Evolutionary conservation across 2,329 filamentous ascomycete genomes (phyloP).

Genomic region (Aspergillus brasiliensis): DNA sequence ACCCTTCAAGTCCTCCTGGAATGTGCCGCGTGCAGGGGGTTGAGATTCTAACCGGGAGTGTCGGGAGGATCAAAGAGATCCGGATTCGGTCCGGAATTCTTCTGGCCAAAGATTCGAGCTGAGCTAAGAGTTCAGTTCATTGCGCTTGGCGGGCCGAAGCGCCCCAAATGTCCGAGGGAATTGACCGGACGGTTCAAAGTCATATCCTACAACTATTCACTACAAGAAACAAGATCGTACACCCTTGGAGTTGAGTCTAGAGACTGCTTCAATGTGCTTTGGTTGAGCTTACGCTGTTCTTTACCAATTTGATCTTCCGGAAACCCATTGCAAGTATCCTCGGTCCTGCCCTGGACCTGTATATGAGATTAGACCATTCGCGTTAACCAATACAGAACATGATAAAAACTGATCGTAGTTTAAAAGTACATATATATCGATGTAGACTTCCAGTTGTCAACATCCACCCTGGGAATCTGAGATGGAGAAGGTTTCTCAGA

Average conservation of each 20-base stretch:
- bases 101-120: neutral
- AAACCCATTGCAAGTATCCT: neutral
- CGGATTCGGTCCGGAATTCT: neutral
- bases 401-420: conserved; percentile 13
- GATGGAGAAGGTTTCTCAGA: neutral
- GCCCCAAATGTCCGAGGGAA: neutral
- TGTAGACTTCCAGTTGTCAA: conserved; percentile 14
- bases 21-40: conserved; percentile 7
- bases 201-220: neutral
- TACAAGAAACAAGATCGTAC: neutral
- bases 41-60: neutral
- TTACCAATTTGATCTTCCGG: neutral
- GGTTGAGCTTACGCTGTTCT: neutral
- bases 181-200: neutral
- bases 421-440: conserved; percentile 32
- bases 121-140: neutral
- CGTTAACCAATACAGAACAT: conserved; percentile 16
- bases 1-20: conserved; percentile 21
- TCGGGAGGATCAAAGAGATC: neutral
- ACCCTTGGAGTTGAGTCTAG: too few relatives aligned
- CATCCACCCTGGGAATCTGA: neutral
- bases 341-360: neutral
- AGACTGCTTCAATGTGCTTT: neutral
- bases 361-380: neutral
- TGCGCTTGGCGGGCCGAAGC: conserved; percentile 13